Conservation (phyloP, 257 asterid genomes). For the Ehretia macrophylla region DNA sequence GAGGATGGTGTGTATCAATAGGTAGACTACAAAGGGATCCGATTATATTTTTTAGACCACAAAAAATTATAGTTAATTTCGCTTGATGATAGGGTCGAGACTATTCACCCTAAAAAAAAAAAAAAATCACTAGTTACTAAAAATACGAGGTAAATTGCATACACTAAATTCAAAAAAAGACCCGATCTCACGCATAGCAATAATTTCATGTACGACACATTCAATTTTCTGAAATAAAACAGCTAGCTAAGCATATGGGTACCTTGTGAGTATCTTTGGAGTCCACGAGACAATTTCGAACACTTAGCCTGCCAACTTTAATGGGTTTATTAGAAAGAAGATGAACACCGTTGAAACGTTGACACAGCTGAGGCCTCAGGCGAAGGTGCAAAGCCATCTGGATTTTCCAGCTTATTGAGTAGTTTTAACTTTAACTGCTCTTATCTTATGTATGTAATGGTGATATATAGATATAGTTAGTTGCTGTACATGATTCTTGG, state of each 20-base stretch:
- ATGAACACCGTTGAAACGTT: not conserved
- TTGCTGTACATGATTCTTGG: not conserved
- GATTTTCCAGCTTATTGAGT: not conserved
- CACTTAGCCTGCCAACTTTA: not conserved
- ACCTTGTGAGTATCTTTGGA: conserved; percentile 24
- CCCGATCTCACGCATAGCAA: too few species aligned
- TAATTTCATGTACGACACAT: too few species aligned
- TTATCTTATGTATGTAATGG: too few species aligned
- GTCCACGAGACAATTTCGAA: conserved; percentile 8
- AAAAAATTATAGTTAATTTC: not conserved
- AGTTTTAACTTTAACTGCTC: too few species aligned
- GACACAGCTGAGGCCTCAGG: conserved; percentile 8
- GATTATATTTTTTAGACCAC: not conserved
- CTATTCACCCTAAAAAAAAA: not conserved
- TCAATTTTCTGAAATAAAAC: not conserved
- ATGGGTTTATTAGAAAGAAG: conserved; percentile 1
- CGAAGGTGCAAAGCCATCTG: conserved; percentile 22
- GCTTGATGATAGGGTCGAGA: too few species aligned
- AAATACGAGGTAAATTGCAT: too few species aligned
- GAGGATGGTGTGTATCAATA: too few species aligned
- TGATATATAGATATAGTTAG: not conserved
- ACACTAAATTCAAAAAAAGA: too few species aligned
- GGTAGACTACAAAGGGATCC: too few species aligned
- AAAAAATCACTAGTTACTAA: not conserved
- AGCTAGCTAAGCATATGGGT: not conserved